Conservation (phyloP, 257 asterid species). For the Ilex asprella region DNA sequence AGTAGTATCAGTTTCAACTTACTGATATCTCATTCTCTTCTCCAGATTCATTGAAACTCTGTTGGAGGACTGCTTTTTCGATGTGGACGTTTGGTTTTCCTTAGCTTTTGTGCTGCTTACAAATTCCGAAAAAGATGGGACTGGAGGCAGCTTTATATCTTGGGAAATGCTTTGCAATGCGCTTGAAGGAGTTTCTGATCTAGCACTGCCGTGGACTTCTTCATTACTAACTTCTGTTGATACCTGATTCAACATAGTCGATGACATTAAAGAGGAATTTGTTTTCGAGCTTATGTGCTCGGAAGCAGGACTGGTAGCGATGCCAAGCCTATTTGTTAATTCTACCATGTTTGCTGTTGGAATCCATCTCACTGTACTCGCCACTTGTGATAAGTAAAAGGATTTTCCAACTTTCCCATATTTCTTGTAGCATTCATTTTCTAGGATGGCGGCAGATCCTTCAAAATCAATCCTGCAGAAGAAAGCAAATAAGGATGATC, state of each 20-base stretch:
- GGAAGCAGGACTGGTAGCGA: conserved; percentile 7
- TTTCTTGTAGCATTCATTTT: conserved; percentile 63
- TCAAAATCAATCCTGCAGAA: conserved; percentile 45
- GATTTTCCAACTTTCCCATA: conserved; percentile 71
- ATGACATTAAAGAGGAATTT: conserved; percentile 27
- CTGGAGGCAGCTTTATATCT: conserved; percentile 39
- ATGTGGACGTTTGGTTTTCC: conserved; percentile 23
- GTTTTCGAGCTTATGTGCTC: conserved; percentile 22
- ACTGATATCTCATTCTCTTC: conserved; percentile 45
- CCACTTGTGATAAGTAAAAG: conserved; percentile 75
- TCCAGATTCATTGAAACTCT: conserved; percentile 31
- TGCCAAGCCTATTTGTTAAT: conserved; percentile 38
- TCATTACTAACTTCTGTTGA: conserved; percentile 18
- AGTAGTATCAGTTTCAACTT: background rate
- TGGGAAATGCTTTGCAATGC: conserved; percentile 15
- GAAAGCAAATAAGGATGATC: background rate
- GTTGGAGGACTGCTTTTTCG: conserved; percentile 38
- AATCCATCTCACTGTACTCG: conserved; percentile 74
- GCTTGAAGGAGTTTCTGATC: conserved; percentile 17
- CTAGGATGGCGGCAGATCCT: conserved; percentile 49
- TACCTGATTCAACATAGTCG: conserved; percentile 15
- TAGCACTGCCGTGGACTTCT: conserved; percentile 13
- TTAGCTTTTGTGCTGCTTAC: conserved; percentile 45
- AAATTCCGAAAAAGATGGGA: conserved; percentile 75
- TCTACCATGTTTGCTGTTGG: conserved; percentile 55